A percentile compares a stretch with the other conserved stretches of the same genome.
Evolutionary conservation across 345 rosid species (phyloP).

Genomic region (Rhodomyrtus tomentosa): DNA sequence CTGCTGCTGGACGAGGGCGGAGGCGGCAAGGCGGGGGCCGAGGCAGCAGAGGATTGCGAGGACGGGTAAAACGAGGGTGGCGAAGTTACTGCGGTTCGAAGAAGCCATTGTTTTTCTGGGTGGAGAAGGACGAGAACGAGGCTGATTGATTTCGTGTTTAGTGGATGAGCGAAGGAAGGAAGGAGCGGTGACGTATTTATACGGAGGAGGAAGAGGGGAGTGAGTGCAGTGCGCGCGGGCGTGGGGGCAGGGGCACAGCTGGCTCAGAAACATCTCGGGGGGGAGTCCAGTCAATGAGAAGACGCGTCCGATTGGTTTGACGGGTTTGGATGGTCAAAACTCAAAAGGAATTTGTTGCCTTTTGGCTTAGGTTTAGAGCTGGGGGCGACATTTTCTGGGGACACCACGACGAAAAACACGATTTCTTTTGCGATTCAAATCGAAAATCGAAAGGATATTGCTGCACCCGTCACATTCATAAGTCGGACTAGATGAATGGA

Average conservation of each 20-base stretch:
- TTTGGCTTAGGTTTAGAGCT: neutral
- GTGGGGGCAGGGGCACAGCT: neutral
- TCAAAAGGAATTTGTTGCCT: neutral
- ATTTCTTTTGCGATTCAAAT: neutral
- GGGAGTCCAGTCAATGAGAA: neutral
- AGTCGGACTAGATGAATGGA: neutral
- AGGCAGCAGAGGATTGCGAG: neutral
- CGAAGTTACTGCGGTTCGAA: neutral
- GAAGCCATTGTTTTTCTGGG: neutral
- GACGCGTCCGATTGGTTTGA: neutral
- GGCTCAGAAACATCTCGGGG: neutral
- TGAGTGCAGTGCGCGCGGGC: neutral
- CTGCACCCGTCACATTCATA: neutral
- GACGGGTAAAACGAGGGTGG: neutral
- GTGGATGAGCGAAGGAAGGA: neutral
- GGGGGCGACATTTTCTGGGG: neutral
- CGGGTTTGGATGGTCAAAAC: neutral
- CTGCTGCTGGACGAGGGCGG: conserved; percentile 23
- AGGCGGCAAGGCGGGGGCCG: neutral
- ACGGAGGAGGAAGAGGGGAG: neutral
- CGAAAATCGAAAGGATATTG: neutral
- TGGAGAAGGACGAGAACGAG: neutral
- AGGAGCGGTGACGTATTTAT: neutral
- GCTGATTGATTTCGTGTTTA: neutral
- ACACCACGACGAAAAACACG: neutral